phyloP scores from a whole-genome alignment of 352 stramenopile species.

The Pythium myriotylum region DNA sequence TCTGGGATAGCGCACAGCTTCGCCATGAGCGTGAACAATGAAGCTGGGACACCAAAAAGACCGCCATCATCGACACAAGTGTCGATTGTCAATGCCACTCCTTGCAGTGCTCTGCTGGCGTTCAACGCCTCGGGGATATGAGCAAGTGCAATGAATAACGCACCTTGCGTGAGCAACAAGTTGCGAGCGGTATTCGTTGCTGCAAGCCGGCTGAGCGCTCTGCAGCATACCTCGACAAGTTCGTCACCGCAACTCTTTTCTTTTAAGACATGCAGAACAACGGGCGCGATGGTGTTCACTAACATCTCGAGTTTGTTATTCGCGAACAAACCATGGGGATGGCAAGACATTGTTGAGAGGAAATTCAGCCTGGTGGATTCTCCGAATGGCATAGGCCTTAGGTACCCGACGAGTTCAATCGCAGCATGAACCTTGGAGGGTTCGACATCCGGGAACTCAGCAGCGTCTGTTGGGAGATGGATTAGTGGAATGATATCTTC shows the following conservation, averaged over 20 bases:
- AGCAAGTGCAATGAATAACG: conserved; percentile 53
- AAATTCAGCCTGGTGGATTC: conserved; percentile 47
- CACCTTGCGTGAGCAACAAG: conserved; percentile 53
- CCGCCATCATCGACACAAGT: conserved; percentile 42
- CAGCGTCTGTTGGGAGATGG: conserved; percentile 44
- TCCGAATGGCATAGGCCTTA: conserved; percentile 65
- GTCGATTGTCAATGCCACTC: conserved; percentile 28
- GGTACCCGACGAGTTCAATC: conserved; percentile 60
- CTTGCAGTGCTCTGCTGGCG: conserved; percentile 14
- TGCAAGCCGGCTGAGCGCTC: conserved; percentile 58
- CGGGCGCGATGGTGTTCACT: conserved; percentile 50
- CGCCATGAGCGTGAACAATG: conserved; percentile 65
- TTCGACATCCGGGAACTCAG: conserved; percentile 49
- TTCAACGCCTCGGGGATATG: conserved; percentile 58
- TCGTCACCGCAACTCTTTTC: conserved; percentile 38
- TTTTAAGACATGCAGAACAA: conserved; percentile 59
- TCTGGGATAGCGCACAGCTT: conserved; percentile 68
- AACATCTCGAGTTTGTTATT: conserved; percentile 49
- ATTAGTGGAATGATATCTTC: conserved; percentile 71
- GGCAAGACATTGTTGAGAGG: conserved; percentile 22
- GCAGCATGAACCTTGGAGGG: conserved; percentile 44
- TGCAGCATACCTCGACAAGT: conserved; percentile 58
- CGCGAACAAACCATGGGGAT: conserved; percentile 44
- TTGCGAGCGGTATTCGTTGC: conserved; percentile 55
- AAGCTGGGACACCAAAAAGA: conserved; percentile 54